Evolutionary conservation across 75 land plant species (phyloP).

Genomic region (Ceratopteris richardii): DNA sequence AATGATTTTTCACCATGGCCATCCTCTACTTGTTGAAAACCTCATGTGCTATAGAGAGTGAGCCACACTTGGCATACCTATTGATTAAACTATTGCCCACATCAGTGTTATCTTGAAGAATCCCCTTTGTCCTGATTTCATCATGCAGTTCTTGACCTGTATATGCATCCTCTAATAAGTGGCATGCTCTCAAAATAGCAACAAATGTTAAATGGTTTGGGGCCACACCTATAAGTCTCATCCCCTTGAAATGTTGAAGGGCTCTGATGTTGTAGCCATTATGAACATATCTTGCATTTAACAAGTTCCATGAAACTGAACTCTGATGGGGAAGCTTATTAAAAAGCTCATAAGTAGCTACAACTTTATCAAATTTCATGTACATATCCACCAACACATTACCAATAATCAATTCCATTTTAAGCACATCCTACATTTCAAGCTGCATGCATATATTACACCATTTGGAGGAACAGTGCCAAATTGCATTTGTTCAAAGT

Average conservation of each 20-base stretch:
- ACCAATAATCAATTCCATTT: neutral
- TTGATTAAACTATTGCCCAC: constrained; percentile 19
- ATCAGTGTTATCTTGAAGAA: constrained; percentile 9
- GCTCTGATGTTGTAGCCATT: constrained; percentile 44
- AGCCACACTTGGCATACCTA: constrained; percentile 26
- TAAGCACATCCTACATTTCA: neutral
- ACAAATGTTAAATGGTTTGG: constrained; percentile 55
- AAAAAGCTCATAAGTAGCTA: constrained; percentile 40
- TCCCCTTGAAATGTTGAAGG: constrained; percentile 30
- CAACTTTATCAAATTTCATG: constrained; percentile 34
- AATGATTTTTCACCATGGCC: constrained; percentile 22
- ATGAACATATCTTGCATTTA: constrained; percentile 59
- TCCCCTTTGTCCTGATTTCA: constrained; percentile 30
- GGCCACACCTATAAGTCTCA: constrained; percentile 37
- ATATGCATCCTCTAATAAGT: constrained; percentile 30
- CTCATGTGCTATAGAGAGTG: neutral
- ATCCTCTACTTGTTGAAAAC: constrained; percentile 27
- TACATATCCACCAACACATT: constrained; percentile 47
- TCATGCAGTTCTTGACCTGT: constrained; percentile 59
- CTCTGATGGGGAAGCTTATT: constrained; percentile 39
- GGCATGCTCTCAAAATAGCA: constrained; percentile 36
- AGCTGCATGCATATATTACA: constrained; percentile 10
- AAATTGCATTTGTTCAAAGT: constrained; percentile 10
- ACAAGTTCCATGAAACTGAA: constrained; percentile 63
- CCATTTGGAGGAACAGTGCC: constrained; percentile 9